Evolutionary conservation across 2,329 filamentous ascomycete species (phyloP).

Genomic region (Xylaria sp.): DNA sequence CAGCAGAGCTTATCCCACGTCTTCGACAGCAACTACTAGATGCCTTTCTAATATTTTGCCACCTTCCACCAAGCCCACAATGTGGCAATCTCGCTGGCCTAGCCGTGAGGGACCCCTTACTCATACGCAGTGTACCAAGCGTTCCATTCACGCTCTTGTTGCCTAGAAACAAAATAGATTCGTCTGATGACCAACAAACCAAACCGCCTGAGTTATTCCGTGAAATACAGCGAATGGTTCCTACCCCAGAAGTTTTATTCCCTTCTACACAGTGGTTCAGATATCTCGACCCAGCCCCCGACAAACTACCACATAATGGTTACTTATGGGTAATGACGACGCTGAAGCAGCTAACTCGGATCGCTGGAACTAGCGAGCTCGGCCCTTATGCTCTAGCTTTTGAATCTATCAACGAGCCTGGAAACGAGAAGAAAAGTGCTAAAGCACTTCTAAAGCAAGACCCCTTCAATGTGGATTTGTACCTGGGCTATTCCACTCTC

Average conservation of each 20-base stretch:
- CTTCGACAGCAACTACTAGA: conserved; percentile 62
- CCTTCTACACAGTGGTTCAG: conserved; percentile 51
- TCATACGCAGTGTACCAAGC: conserved; percentile 44
- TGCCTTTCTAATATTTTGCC: conserved; percentile 72
- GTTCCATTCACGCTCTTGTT: conserved; percentile 29
- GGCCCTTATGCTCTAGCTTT: conserved; percentile 75
- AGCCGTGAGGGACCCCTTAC: conserved; percentile 60
- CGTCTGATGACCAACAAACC: conserved; percentile 23
- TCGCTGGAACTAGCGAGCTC: conserved; percentile 55
- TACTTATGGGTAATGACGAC: conserved; percentile 56
- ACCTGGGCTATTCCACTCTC: conserved; percentile 78
- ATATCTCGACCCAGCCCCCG: conserved; percentile 40
- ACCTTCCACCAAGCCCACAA: conserved; percentile 59
- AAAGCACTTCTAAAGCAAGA: conserved; percentile 75
- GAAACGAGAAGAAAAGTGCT: conserved; percentile 69
- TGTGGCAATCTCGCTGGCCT: conserved; percentile 36
- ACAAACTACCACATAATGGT: conserved; percentile 43
- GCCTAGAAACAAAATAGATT: neutral
- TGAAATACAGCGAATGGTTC: conserved; percentile 34
- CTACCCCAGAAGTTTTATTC: conserved; percentile 58
- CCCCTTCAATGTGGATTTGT: conserved; percentile 68
- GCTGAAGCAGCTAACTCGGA: conserved; percentile 62
- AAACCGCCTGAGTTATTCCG: conserved; percentile 33
- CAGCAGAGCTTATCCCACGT: conserved; percentile 41
- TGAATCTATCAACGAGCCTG: conserved; percentile 60